Evolutionary conservation across 768 basidiomycete genomes (phyloP), one percentile per base, ranked within the genome.

Genomic region (Termitomyces sp.): DNA sequence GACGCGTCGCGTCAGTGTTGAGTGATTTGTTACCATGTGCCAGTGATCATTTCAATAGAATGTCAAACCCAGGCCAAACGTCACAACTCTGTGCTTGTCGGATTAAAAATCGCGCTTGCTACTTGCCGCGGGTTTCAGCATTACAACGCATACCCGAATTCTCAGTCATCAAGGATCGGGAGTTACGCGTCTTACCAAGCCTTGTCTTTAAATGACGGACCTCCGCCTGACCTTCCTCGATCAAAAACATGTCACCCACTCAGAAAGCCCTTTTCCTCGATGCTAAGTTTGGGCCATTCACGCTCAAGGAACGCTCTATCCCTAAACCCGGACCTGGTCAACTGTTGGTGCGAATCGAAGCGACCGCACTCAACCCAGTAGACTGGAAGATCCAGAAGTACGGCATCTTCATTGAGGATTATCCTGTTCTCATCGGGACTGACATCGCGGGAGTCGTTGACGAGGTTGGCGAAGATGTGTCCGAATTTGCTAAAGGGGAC

Each of bases 381-480:
- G 84, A 85, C 60, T 81, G 80, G 69, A 82, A 81, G 65, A 72
- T 82, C 30, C 79, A 79, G 57, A 74, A 69, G 51, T 71, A 70
- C 50, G 75, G 73, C 2, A 62, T 72, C 30, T 75, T 77, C 51
- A 66, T 77, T 36, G 71, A 76, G 28, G 57, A 71, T 28, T 84
- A 70, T 61, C 84, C 81, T 9, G 75, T 75, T 5, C 68, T 84
- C 1, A 58, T 80, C 0, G 84, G 84, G 1, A 70, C 67, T 9
- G 84, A 86, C 54, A 71, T 74, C 36, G 79, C 84, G 36, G 85
- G 85, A 7, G 74, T 77, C 1, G 78, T 86, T 5, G 78, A 75
- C n/a, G 75, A 72, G 38, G 71, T 85, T 44, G 85, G 84, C 2
- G 77, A 79, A 57, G 80, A 76, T 2, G 83, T 85, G 3, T 72